Evolutionary conservation across 441 rosid genomes (phyloP).

Genomic region (Metrosideros polymorpha): DNA sequence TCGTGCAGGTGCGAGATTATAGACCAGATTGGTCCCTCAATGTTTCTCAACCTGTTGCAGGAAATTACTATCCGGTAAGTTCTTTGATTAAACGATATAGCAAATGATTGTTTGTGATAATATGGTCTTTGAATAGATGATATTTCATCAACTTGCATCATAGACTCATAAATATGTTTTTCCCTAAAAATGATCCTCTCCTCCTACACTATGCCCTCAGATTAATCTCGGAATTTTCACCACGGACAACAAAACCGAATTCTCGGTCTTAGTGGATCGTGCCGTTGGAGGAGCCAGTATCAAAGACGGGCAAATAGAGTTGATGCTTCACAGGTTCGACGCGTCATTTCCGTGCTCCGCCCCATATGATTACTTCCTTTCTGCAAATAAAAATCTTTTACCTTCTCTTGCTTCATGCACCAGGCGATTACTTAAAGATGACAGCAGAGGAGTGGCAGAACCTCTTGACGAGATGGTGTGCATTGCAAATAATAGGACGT

Average conservation of each 20-base stretch:
- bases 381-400: not conserved
- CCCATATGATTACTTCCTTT: not conserved
- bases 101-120: not conserved
- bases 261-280: conserved; percentile 82
- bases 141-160: not conserved
- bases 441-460: conserved; percentile 61
- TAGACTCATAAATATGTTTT: not conserved
- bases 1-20: conserved; percentile 59
- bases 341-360: not conserved
- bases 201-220: conserved; percentile 22
- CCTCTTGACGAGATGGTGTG: conserved; percentile 59
- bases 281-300: conserved; percentile 81
- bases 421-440: conserved; percentile 52
- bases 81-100: not conserved
- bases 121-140: not conserved
- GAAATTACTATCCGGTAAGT: conserved; percentile 90
- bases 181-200: not conserved
- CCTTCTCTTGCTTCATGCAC: not conserved
- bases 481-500: conserved; percentile 6
- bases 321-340: conserved; percentile 85
- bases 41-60: conserved; percentile 73
- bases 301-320: conserved; percentile 68
- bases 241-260: conserved; percentile 47
- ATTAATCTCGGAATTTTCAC: conserved; percentile 69
- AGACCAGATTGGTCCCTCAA: conserved; percentile 75